These are phyloP conservation scores for Epichloe sibirici DNA, from an alignment of 2,329 filamentous ascomycete genomes.

Conservation along the genomic window DNA sequence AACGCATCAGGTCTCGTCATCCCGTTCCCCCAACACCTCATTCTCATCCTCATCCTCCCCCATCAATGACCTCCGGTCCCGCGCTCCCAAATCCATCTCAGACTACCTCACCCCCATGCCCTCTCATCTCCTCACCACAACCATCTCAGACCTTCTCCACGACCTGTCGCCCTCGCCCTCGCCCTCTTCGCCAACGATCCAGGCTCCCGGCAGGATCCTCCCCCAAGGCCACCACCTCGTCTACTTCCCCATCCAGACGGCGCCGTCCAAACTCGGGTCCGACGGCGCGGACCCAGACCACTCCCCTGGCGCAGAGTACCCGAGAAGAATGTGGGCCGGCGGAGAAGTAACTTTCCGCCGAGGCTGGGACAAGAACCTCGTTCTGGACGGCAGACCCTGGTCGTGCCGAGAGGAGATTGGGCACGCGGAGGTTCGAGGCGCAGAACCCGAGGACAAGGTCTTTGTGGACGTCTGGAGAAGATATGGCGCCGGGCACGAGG, in stretches of 20 bases:
- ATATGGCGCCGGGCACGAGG: slow-evolving; percentile 24
- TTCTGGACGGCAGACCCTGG: slow-evolving; percentile 26
- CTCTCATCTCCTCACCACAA: slow-evolving; percentile 52
- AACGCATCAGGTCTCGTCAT: background rate
- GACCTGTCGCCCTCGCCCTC: background rate
- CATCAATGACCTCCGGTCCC: background rate
- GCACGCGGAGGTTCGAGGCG: slow-evolving; percentile 23
- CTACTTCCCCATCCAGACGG: slow-evolving; percentile 67
- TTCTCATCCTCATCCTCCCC: background rate
- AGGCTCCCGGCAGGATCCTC: slow-evolving; percentile 23
- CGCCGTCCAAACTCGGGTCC: slow-evolving; percentile 48
- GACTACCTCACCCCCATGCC: slow-evolving; percentile 43
- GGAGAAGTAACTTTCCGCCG: slow-evolving; percentile 50
- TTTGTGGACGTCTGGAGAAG: slow-evolving; percentile 39
- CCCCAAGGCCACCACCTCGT: slow-evolving; percentile 69
- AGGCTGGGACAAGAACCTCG: slow-evolving; percentile 18
- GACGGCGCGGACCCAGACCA: slow-evolving; percentile 82
- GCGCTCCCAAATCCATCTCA: slow-evolving; percentile 22
- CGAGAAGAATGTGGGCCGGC: slow-evolving; percentile 79
- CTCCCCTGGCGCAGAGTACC: slow-evolving; percentile 59
- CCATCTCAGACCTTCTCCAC: slow-evolving; percentile 44
- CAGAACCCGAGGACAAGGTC: slow-evolving; percentile 28
- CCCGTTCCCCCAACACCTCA: background rate
- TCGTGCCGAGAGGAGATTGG: slow-evolving; percentile 35
- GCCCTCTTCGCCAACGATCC: slow-evolving; percentile 7